Base-by-base conservation (phyloP, 306 rosid genomes). In the Rosa persica region DNA sequence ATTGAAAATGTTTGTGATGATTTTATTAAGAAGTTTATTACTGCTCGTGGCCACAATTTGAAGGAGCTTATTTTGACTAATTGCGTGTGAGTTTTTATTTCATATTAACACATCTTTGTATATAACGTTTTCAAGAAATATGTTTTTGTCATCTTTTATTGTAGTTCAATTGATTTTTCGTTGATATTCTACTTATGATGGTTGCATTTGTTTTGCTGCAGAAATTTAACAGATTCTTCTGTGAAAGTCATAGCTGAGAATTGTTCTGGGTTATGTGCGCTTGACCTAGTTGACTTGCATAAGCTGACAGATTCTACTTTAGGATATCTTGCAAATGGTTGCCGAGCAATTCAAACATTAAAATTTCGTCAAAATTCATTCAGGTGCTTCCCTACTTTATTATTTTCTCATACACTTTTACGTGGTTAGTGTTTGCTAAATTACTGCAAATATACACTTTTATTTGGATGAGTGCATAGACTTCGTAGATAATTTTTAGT, bases 21-120 rank as follows among this genome's bases (percentile, higher is more conserved):
- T 13, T 86, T 91, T 80, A 83, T 95, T 76, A 42, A 51, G 75
- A 76, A 87, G 72, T 86, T 82, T 40, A 54, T 89, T 44, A 23
- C 77, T 44, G 82, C 77, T 15, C 30, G 88, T 58, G 94, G 97
- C 79, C 83, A 84, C 57, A 87, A 81, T 68, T 82, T 93, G 80
- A 92, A 91, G 90, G 93, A 90, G 82, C 93, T 95, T 87, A 83
- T 85, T 87, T 82, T 95, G 85, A 80, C 79, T 75, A 83, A 89
- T 69, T 95, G 98, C 72, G 75, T 60, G 99, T 95, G 88, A 78
- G 97, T 89, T 66, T 67, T 44, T 61, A 6, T 8, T 38, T 39
- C n/a, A 16, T 62, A 30, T 70, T 16, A 38, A 39, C 74, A 54
- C 46, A 25, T 54, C 75, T 23, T 15, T 61, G 1, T 74, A 12